Base-by-base conservation (phyloP, 1,284 basidiomycete species). In the Ceratobasidium sp. region DNA sequence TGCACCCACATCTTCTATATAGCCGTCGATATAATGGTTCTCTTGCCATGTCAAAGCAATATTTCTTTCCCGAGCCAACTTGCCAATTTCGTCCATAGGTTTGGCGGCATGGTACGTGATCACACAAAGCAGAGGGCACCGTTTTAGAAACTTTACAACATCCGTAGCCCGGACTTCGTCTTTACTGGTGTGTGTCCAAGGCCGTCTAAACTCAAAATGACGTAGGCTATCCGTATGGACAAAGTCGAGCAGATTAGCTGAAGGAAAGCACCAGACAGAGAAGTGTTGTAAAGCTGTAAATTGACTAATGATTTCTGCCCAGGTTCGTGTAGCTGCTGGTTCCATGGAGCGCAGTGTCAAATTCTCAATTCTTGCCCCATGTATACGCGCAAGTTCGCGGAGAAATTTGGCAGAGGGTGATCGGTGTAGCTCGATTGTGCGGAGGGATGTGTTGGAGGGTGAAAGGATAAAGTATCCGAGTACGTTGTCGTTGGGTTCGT, bases 1-100 rank as follows among this genome's bases (percentile, higher is more conserved):
- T 8, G 33, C 16, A 73, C 70, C 27, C 57, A 73, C 70, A 59
- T 73, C 70, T 33, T 73, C 70, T 57, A 73, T 73, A 33, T 73
- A 73, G 16, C 57, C 70, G 41, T 73, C 70, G 41, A 73, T 27
- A n/a, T 48, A 62, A 50, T 73, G 57, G 44, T 73, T 73, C 41
- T 73, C 70, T 33, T 48, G 59, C 70, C 70, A 73, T 6, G 38
- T 62, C 44, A 44, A 44, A n/a, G 16, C 20, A 18, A 73, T 35
- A 8, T 44, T 44, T 50, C 41, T 60, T 33, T 33, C 23, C 16
- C 23, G 10, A 30, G 46, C 57, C 10, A 62, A 23, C n/a, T 62
- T 10, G 30, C 62, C 57, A 10, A 73, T 27, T 48, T 27, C 38
- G 5, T 48, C 41, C 38, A 73, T 73, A 1, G 55, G 70, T 23